Evolutionary conservation across 306 rosid species (phyloP), one percentile per base, ranked within the genome.

Genomic region (Cicer pinnatifidum): DNA sequence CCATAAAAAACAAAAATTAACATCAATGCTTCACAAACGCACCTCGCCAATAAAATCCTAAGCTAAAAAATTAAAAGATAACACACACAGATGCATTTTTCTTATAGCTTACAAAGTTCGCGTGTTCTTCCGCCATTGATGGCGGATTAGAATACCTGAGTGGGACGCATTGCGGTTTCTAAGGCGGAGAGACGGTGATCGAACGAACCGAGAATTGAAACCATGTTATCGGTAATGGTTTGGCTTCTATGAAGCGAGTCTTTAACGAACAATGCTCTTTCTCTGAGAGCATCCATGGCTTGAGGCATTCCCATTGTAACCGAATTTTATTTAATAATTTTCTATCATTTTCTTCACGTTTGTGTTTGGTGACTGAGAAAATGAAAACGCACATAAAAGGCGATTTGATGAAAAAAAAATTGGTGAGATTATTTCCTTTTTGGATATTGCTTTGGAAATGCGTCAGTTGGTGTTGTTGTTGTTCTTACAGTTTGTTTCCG

Each of bases 121-220:
- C 37, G 69, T 17, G 13, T 20, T 67, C 7, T 47, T 57, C 60
- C 15, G 38, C 16, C 46, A 11, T 52, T 38, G 12, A 9, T 13
- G 60, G 63, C 11, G 64, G 50, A 23, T 23, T 23, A 23, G 65
- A 28, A 11, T 23, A 91, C 99, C 93, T 91, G 99, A 82, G 97
- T 94, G 17, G 99, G 99, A 54, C 97, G 95, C 96, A 94, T 90
- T 53, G 97, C 96, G 39, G 99, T 89, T 57, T 94, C 97, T 10
- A 94, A 90, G 6, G 97, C 91, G 47, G 99, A 94, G 73, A 91
- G 99, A 41, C 99, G 96, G 82, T 89, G 89, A 66, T 94, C 97
- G 70, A 94, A 94, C 71, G 99, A 94, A 37, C 99, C 95, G 39
- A 94, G 97, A 81, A 89, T 94, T 80, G 96, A 48, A 43, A 94